Percentiles rank a stretch among this genome's conserved stretches.
Evolutionary conservation across 495 filamentous ascomycete genomes (phyloP).

Genomic region (Talaromyces borbonicus): DNA sequence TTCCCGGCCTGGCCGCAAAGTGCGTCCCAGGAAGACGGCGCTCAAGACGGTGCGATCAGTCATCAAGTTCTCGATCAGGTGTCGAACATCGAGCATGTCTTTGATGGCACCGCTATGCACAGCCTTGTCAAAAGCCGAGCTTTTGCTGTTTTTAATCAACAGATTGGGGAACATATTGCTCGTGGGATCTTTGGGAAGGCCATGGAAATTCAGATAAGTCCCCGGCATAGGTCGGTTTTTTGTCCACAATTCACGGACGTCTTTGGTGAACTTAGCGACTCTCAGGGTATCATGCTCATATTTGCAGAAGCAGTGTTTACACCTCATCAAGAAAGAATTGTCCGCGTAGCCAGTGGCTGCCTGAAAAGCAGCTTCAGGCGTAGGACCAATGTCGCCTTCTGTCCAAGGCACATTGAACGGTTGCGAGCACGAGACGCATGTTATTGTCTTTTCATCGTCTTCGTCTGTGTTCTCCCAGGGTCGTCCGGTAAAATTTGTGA

Average conservation of each 20-base stretch:
- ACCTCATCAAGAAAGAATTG: conserved; percentile 38
- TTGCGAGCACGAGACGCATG: conserved; percentile 47
- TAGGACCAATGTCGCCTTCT: conserved; percentile 26
- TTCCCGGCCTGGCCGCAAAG: conserved; percentile 9
- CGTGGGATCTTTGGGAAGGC: conserved; percentile 14
- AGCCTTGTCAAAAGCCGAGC: conserved; percentile 24
- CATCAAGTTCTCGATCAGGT: conserved; percentile 34
- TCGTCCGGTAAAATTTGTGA: conserved; percentile 39
- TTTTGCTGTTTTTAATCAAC: conserved; percentile 36
- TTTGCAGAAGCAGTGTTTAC: conserved; percentile 36
- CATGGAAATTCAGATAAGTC: conserved; percentile 40
- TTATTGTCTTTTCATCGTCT: conserved; percentile 32
- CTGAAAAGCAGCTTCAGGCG: conserved; percentile 17
- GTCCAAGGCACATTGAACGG: conserved; percentile 50
- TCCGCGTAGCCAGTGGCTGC: conserved; percentile 52
- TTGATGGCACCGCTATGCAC: background rate
- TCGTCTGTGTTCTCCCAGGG: conserved; percentile 53
- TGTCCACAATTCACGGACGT: conserved; percentile 35
- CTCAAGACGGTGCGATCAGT: background rate
- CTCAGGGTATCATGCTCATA: conserved; percentile 41
- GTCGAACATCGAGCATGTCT: conserved; percentile 31
- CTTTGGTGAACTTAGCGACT: conserved; percentile 46
- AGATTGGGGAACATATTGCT: conserved; percentile 50
- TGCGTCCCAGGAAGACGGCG: background rate
- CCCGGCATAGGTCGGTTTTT: conserved; percentile 51